Evolutionary conservation across 176 grass and related monocot genomes (phyloP), one percentile per base, ranked within the genome.

Genomic region (Oryza punctata): DNA sequence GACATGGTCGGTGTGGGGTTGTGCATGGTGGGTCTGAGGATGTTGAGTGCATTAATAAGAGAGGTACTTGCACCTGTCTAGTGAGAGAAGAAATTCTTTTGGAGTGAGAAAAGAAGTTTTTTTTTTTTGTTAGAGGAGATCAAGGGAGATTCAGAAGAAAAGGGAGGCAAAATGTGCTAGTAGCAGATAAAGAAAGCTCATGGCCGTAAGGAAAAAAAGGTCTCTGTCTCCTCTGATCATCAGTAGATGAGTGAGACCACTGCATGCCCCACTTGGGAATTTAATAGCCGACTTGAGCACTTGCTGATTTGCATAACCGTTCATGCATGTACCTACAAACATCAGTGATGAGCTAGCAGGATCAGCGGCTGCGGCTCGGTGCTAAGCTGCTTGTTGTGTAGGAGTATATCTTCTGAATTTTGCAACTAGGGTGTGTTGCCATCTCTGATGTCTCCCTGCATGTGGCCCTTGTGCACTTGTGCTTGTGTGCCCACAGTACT

Each of bases 31-130:
- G 75, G 84, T 78, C 67, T 73, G 43, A 12, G 13, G 29, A 73
- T 80, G 79, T 81, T 79, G 84, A 79, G 75, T 19, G 67, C 73
- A 83, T 78, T 88, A 26, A 78, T 78, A 41, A 67, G 65, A 76
- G 30, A 78, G 76, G 71, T 50, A 16, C 71, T 78, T 24, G 13
- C 23, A 9, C 28, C 67, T 68, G 30, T 65, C 19, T 12, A 25
- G 24, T 44, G 64, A 44, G 61, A 81, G 57, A 37, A 75, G 18
- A 70, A 47, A 57, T 30, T 14, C 3, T 16, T 15, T 10, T 18
- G 2, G 19, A 57, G 52, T n/a, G 52, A 57, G 52, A 57, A 57
- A 21, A 21, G 6, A 21, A 54, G 18, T 32, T 32, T 1, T 6
- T 21, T 57, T 19, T n/a, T n/a, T 57, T 19, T n/a, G 5, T 35